phyloP scores from a whole-genome alignment of 352 stramenopile genomes.

The Phytophthora cryptogea region DNA sequence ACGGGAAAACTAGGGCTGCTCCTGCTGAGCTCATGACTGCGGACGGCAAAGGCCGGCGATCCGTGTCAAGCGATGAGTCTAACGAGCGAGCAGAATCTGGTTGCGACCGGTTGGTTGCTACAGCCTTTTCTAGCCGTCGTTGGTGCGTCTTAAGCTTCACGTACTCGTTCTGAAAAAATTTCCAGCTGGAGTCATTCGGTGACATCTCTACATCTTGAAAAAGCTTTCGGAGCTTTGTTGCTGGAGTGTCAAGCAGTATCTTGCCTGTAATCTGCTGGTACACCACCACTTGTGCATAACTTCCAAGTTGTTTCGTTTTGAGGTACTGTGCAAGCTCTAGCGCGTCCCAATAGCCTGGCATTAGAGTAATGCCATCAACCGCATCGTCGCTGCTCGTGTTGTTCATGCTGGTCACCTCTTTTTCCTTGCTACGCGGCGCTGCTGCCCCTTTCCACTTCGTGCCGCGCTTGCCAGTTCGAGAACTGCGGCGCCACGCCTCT shows the following conservation, averaged over 20 bases:
- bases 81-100: constrained; percentile 21
- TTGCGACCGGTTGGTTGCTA: constrained; percentile 13
- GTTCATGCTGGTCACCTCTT: constrained; percentile 15
- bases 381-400: constrained; percentile 7
- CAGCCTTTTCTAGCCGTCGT: constrained; percentile 35
- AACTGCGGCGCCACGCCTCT: constrained; percentile 57
- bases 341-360: constrained; percentile 59
- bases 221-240: constrained; percentile 45
- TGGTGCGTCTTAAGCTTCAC: constrained; percentile 55
- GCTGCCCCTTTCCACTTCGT: constrained; percentile 72
- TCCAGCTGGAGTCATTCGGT: constrained; percentile 53
- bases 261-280: constrained; percentile 69
- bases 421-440: constrained; percentile 8
- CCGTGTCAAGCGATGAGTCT: constrained; percentile 10
- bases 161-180: constrained; percentile 44
- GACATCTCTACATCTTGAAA: constrained; percentile 35
- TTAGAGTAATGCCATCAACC: constrained; percentile 26
- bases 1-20: constrained; percentile 32
- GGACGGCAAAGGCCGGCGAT: constrained; percentile 9
- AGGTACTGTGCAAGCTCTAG: constrained; percentile 68
- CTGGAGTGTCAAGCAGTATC: constrained; percentile 51
- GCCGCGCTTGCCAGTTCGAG: constrained; percentile 49
- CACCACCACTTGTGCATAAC: constrained; percentile 56
- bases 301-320: constrained; percentile 47
- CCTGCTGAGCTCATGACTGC: constrained; percentile 23